Conservation (phyloP, 2,329 filamentous ascomycete species). For the Nectriaceae sp. region DNA sequence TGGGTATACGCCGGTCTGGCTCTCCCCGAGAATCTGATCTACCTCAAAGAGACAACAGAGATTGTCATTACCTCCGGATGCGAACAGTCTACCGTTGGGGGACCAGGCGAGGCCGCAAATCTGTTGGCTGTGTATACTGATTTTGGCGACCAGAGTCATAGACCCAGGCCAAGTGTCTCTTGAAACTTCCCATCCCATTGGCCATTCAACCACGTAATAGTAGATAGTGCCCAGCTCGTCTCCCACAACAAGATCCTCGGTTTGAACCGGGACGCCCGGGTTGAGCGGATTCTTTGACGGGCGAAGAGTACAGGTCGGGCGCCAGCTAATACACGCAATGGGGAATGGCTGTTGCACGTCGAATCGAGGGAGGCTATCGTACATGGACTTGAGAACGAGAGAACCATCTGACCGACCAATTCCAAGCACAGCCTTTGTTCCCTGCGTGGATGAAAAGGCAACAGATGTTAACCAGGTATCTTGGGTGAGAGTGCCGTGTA, state of each 20-base stretch:
- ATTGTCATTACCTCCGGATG: slow-evolving; percentile 92
- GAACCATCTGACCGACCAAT: slow-evolving; percentile 78
- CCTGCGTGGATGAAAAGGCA: slow-evolving; percentile 82
- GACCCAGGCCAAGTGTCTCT: slow-evolving; percentile 73
- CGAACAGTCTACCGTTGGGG: slow-evolving; percentile 72
- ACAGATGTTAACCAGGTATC: slow-evolving; percentile 72
- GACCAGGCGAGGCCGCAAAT: slow-evolving; percentile 95
- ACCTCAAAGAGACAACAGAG: slow-evolving; percentile 79
- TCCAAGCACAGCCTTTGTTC: slow-evolving; percentile 78
- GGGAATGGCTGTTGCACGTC: slow-evolving; percentile 70
- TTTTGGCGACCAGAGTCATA: slow-evolving; percentile 75
- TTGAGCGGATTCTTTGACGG: slow-evolving; percentile 52
- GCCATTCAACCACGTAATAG: slow-evolving; percentile 91
- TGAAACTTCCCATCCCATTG: slow-evolving; percentile 61
- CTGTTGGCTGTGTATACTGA: slow-evolving; percentile 82
- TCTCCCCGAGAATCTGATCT: slow-evolving; percentile 51
- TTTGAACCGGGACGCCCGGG: slow-evolving; percentile 55
- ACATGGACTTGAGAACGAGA: slow-evolving; percentile 76
- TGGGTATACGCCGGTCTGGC: slow-evolving; percentile 1
- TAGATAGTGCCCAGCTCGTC: slow-evolving; percentile 82
- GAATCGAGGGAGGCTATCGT: slow-evolving; percentile 71
- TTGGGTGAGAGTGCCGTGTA: slow-evolving; percentile 30
- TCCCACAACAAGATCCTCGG: slow-evolving; percentile 84
- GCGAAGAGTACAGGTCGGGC: slow-evolving; percentile 60
- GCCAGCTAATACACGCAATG: slow-evolving; percentile 81